Conservation (phyloP, 2,329 filamentous ascomycete species). For the Trichoderma guizhouense region DNA sequence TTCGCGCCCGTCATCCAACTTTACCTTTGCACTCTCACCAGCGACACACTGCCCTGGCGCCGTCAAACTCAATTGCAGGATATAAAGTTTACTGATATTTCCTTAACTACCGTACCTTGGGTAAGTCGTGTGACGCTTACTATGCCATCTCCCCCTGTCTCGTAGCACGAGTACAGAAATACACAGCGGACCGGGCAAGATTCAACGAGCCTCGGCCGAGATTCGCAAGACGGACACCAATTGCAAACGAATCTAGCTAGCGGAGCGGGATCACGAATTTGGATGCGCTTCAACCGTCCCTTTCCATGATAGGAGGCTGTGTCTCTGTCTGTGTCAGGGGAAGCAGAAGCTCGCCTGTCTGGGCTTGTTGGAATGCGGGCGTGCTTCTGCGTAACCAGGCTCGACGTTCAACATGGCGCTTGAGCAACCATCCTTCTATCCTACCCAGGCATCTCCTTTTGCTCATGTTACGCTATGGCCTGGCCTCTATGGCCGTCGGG, state of each 20-base stretch:
- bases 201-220: neutral
- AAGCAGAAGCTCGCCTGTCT: neutral
- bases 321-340: neutral
- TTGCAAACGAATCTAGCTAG: neutral
- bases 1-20: neutral
- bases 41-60: neutral
- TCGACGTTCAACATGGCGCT: neutral
- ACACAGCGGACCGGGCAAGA: neutral
- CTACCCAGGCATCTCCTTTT: neutral
- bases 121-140: slow-evolving; percentile 2
- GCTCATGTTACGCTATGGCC: neutral
- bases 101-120: neutral
- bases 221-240: neutral
- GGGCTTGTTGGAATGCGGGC: neutral
- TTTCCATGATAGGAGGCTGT: neutral
- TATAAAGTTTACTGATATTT: neutral
- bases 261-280: neutral
- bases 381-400: neutral
- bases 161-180: neutral
- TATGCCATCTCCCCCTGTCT: neutral
- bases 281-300: neutral
- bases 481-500: neutral
- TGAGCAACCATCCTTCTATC: neutral
- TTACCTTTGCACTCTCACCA: neutral
- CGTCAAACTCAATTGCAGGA: neutral